A percentile compares a stretch with the other conserved stretches of the same genome.
Evolutionary conservation across 768 basidiomycete species (phyloP).

Genomic region (Termitomyces sp.): DNA sequence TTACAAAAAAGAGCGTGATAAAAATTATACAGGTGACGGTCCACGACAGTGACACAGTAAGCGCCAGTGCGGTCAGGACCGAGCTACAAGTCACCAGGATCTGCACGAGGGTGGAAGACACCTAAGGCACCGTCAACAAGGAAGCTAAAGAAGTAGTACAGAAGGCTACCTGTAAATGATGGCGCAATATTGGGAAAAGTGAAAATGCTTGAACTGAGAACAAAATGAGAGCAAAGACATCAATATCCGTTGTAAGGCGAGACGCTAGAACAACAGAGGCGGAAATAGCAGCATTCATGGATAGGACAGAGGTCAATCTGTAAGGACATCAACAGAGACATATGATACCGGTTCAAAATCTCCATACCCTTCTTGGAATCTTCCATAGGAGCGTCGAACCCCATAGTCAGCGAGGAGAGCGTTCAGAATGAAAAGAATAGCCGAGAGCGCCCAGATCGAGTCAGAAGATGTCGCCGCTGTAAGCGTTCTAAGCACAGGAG

Average conservation of each 20-base stretch:
- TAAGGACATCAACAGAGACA: slow-evolving; percentile 3
- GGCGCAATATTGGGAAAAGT: slow-evolving; percentile 76
- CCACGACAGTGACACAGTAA: slow-evolving; percentile 49
- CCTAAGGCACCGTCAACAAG: slow-evolving; percentile 27
- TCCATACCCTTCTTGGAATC: slow-evolving; percentile 53
- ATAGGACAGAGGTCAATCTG: slow-evolving; percentile 78
- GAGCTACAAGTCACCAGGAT: slow-evolving; percentile 47
- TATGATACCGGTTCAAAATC: slow-evolving; percentile 16
- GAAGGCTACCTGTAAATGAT: slow-evolving; percentile 56
- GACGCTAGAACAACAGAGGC: slow-evolving; percentile 92
- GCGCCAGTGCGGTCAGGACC: slow-evolving; percentile 40
- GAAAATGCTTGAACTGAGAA: slow-evolving; percentile 82
- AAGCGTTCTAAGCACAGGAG: slow-evolving; percentile 87
- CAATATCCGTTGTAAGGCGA: slow-evolving; percentile 72
- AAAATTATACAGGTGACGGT: slow-evolving; percentile 49
- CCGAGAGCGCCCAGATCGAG: slow-evolving; percentile 95
- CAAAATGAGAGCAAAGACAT: slow-evolving; percentile 85
- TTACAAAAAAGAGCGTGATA: slow-evolving; percentile 46
- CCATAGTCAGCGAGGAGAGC: slow-evolving; percentile 81
- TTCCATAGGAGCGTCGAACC: slow-evolving; percentile 34
- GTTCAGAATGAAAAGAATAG: slow-evolving; percentile 76
- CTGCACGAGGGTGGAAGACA: slow-evolving; percentile 40
- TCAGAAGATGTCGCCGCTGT: slow-evolving; percentile 95
- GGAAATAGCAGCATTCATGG: slow-evolving; percentile 88
- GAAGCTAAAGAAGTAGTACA: slow-evolving; percentile 4